These are phyloP conservation scores for Lithohypha guttulata DNA, from an alignment of 2,329 filamentous ascomycete species.

Conservation along the genomic window DNA sequence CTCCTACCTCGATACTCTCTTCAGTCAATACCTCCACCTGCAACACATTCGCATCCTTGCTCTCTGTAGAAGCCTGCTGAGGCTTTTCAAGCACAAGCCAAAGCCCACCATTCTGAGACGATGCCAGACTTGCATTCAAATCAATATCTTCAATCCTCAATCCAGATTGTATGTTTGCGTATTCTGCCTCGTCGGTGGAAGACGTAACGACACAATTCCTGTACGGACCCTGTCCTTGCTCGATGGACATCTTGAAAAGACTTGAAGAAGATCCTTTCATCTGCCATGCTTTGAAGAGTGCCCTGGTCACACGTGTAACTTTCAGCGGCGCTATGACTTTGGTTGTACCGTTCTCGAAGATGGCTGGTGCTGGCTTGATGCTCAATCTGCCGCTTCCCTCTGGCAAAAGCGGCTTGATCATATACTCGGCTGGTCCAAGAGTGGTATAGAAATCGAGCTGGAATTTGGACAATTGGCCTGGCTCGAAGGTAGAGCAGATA, in stretches of 20 bases:
- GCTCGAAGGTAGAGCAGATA: slow-evolving; percentile 22
- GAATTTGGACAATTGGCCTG: slow-evolving; percentile 54
- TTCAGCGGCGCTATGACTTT: slow-evolving; percentile 44
- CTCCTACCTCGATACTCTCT: slow-evolving; percentile 33
- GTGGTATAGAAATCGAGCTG: slow-evolving; percentile 59
- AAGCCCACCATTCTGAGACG: slow-evolving; percentile 41
- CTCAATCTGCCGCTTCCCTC: slow-evolving; percentile 67
- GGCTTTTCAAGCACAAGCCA: slow-evolving; percentile 78
- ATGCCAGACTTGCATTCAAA: slow-evolving; percentile 52
- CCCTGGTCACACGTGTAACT: slow-evolving; percentile 47
- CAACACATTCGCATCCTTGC: slow-evolving; percentile 31
- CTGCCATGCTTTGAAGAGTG: slow-evolving; percentile 42
- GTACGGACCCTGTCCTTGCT: slow-evolving; percentile 61
- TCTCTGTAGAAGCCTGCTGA: slow-evolving; percentile 10
- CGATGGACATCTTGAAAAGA: slow-evolving; percentile 59
- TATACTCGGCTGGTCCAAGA: slow-evolving; percentile 20
- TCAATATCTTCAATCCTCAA: slow-evolving; percentile 66
- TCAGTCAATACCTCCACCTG: slow-evolving; percentile 35
- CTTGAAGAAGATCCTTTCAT: slow-evolving; percentile 23
- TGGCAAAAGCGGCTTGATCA: slow-evolving; percentile 44
- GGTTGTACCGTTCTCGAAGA: slow-evolving; percentile 41
- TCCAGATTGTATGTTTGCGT: slow-evolving; percentile 55
- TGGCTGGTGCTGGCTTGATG: slow-evolving; percentile 44
- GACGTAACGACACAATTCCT: slow-evolving; percentile 49
- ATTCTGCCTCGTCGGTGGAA: slow-evolving; percentile 53